Conservation (phyloP, 2,329 filamentous ascomycete species). For the Ascochyta fabae region DNA sequence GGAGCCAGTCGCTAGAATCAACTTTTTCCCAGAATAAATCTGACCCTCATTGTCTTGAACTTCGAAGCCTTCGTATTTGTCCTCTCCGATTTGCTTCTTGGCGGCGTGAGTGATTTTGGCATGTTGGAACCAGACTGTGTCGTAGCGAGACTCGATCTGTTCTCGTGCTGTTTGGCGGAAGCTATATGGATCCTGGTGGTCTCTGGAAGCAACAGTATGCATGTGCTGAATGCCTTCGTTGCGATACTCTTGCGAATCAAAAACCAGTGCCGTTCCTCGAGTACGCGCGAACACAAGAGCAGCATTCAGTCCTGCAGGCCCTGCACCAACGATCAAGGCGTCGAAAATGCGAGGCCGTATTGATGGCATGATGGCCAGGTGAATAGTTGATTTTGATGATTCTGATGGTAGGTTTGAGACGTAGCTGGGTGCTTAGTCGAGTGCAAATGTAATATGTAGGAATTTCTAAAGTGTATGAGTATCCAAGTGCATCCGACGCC, state of each 20-base stretch:
- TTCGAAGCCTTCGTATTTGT: slow-evolving; percentile 45
- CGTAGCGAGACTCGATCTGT: slow-evolving; percentile 48
- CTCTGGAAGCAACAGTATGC: slow-evolving; percentile 49
- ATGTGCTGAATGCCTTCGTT: slow-evolving; percentile 54
- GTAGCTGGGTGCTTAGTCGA: background rate
- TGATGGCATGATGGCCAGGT: slow-evolving; percentile 15
- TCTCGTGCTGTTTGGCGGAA: slow-evolving; percentile 42
- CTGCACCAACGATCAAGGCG: slow-evolving; percentile 48
- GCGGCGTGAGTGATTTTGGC: slow-evolving; percentile 29
- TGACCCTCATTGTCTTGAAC: slow-evolving; percentile 52
- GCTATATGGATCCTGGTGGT: slow-evolving; percentile 35
- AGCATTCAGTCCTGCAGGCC: slow-evolving; percentile 55
- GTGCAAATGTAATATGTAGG: background rate
- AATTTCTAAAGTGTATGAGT: background rate
- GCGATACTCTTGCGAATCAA: slow-evolving; percentile 53
- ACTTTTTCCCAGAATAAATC: slow-evolving; percentile 57
- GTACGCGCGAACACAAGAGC: slow-evolving; percentile 50
- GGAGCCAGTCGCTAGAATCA: slow-evolving; percentile 63
- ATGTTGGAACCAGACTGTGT: slow-evolving; percentile 43
- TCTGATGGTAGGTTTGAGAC: background rate
- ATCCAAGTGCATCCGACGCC: background rate
- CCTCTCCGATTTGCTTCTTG: slow-evolving; percentile 30
- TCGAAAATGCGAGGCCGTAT: slow-evolving; percentile 33
- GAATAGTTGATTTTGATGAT: background rate
- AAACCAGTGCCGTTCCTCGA: slow-evolving; percentile 51